These are phyloP conservation scores for Puccinia triticina DNA, from an alignment of 1,284 basidiomycete genomes.

Conservation along the genomic window DNA sequence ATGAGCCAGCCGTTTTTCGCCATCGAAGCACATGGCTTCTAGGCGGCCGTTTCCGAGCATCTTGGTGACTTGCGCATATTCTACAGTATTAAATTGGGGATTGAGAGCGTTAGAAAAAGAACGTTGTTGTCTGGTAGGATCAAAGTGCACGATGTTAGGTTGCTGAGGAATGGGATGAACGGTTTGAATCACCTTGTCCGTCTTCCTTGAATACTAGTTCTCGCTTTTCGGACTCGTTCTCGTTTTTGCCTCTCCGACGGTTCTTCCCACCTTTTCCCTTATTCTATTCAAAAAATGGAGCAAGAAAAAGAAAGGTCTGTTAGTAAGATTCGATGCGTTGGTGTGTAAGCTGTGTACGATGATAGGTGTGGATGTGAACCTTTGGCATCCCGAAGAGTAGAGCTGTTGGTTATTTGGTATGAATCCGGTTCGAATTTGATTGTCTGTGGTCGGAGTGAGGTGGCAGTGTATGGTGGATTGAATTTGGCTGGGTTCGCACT, in stretches of 20 bases:
- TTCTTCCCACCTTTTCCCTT: slow-evolving; percentile 91
- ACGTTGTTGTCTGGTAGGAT: background rate
- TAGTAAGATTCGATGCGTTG: background rate
- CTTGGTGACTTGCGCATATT: slow-evolving; percentile 97
- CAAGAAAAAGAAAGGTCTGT: background rate
- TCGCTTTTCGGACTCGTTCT: slow-evolving; percentile 97
- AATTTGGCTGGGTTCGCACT: background rate
- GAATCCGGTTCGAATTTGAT: background rate
- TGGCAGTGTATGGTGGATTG: background rate
- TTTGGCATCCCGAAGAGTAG: background rate
- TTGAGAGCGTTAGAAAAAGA: background rate
- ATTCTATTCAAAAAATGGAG: slow-evolving; percentile 54
- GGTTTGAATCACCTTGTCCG: slow-evolving; percentile 71
- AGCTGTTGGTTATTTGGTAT: background rate
- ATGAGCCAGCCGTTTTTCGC: slow-evolving; percentile 95
- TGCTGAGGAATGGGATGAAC: slow-evolving; percentile 43
- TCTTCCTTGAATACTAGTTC: slow-evolving; percentile 99
- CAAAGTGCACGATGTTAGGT: background rate
- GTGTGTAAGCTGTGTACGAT: background rate
- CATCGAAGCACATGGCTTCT: slow-evolving; percentile 97
- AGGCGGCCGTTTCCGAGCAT: slow-evolving; percentile 98
- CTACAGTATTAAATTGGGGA: slow-evolving; percentile 61
- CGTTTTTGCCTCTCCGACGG: slow-evolving; percentile 98
- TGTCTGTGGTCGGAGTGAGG: background rate
- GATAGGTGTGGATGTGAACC: background rate